A percentile compares a stretch with the other conserved stretches of the same genome.
These are phyloP conservation scores for Phellopilus nigrolimitatus DNA, from an alignment of 1,284 basidiomycete species.

Conservation along the genomic window DNA sequence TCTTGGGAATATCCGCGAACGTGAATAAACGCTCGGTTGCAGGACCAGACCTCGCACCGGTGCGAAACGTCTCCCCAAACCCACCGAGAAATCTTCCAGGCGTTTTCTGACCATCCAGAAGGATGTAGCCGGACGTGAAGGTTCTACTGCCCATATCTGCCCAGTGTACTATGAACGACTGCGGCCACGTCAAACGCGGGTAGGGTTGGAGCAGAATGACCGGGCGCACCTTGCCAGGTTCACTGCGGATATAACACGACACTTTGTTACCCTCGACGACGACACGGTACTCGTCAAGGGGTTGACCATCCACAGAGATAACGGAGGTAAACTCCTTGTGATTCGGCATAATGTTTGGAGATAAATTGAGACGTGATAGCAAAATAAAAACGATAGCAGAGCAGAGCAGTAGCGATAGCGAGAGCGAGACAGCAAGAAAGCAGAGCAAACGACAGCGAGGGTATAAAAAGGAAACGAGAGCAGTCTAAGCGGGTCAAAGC, in stretches of 20 bases:
- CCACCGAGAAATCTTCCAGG: slow-evolving; percentile 58
- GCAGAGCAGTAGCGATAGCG: slow-evolving; percentile 3
- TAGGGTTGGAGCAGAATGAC: slow-evolving; percentile 5
- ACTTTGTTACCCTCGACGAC: slow-evolving; percentile 40
- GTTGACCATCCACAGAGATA: slow-evolving; percentile 46
- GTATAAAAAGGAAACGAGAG: slow-evolving; percentile 11
- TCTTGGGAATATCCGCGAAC: slow-evolving; percentile 40
- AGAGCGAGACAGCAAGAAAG: slow-evolving; percentile 11
- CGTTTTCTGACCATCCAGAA: slow-evolving; percentile 52
- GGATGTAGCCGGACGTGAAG: slow-evolving; percentile 52
- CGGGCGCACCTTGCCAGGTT: slow-evolving; percentile 45
- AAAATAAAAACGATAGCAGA: slow-evolving; percentile 15
- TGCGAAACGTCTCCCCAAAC: slow-evolving; percentile 41
- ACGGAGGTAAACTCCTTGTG: slow-evolving; percentile 62
- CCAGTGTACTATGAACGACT: slow-evolving; percentile 60
- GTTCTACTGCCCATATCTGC: slow-evolving; percentile 47
- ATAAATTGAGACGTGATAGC: neutral
- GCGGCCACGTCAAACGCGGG: slow-evolving; percentile 8
- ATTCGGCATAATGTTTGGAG: slow-evolving; percentile 40
- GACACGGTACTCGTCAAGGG: slow-evolving; percentile 47
- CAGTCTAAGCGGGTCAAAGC: slow-evolving; percentile 3
- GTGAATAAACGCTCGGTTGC: slow-evolving; percentile 50
- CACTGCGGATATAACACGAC: slow-evolving; percentile 61
- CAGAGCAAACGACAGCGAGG: slow-evolving; percentile 15
- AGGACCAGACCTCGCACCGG: slow-evolving; percentile 42